A percentile compares a stretch with the other conserved stretches of the same genome.
These are phyloP conservation scores for Phyllosticta citribraziliensis DNA, from an alignment of 2,329 filamentous ascomycete species.

Conservation along the genomic window DNA sequence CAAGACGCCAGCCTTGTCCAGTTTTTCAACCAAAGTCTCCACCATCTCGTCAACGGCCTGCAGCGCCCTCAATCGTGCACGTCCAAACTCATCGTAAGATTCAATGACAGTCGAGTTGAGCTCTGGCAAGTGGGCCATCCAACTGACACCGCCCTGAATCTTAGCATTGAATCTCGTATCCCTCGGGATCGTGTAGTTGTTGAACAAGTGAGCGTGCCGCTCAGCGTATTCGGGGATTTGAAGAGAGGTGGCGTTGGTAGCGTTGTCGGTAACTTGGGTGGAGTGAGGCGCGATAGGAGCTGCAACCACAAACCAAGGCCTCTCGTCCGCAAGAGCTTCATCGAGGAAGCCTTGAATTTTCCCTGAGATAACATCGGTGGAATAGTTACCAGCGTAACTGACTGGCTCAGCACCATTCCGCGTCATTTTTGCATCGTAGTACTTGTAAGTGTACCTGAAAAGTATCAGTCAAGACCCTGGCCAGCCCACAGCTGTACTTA, in stretches of 20 bases:
- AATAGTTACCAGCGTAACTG: conserved; percentile 46
- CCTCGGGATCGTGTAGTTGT: conserved; percentile 49
- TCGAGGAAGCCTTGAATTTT: conserved; percentile 53
- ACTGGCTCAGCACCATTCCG: conserved; percentile 48
- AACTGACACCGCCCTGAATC: conserved; percentile 38
- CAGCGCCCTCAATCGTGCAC: conserved; percentile 39
- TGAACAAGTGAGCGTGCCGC: conserved; percentile 55
- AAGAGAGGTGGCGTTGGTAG: conserved; percentile 25
- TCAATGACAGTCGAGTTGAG: conserved; percentile 39
- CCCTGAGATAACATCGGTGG: conserved; percentile 49
- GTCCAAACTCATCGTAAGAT: conserved; percentile 45
- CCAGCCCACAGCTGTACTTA: background rate
- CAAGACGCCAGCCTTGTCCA: conserved; percentile 34
- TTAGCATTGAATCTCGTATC: conserved; percentile 58
- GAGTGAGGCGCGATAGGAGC: conserved; percentile 58
- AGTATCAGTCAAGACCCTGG: background rate
- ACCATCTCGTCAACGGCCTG: conserved; percentile 48
- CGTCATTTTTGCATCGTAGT: conserved; percentile 55
- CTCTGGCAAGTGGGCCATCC: conserved; percentile 34
- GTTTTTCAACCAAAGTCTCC: conserved; percentile 32
- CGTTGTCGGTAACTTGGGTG: conserved; percentile 43
- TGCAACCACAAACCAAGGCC: conserved; percentile 58
- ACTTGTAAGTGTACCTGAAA: conserved; percentile 51
- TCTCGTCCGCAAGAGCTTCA: conserved; percentile 43
- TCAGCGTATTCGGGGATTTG: conserved; percentile 3